Evolutionary conservation across 2,329 filamentous ascomycete genomes (phyloP), one percentile per base, ranked within the genome.

Genomic region (Cladophialophora immunda): DNA sequence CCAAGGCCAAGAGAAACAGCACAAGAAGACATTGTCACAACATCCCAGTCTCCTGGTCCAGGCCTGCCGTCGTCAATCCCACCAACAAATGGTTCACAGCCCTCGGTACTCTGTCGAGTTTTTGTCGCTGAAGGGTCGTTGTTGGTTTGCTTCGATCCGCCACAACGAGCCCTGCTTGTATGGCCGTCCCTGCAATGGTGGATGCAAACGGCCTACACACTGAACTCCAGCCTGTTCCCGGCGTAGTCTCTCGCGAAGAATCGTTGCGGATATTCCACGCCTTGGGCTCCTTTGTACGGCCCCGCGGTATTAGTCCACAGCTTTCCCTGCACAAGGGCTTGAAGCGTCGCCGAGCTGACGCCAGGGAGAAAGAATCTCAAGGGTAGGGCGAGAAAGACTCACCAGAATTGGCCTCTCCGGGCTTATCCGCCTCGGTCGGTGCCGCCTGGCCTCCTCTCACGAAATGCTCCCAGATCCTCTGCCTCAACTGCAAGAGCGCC

Each of bases 191-290:
- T 25, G 45, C 8, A 25, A 11, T 53, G 34, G 38, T 38, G 27
- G 11, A 30, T 27, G 60, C 57, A 85, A 60, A 19, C 4, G 7
- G 3, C 9, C 45, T 50, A 50, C 6, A 50, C 7, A 60, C 80
- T 85, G 70, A 87, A 87, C 73, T 86, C 85, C 36, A 87, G 73
- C 61, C 81, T 74, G 70, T 87, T 86, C 1, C 85, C 85, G 0
- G 84, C 83, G 76, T 81, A 87, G 69, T 87, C 85, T 65, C 85
- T 81, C 0, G 86, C 87, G 75, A 90, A 90, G 75, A 90, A 90
- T 15, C 88, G 80, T 38, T 77, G 80, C 0, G 87, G 87, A 71
- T 88, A 89, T 74, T 89, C 87, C 0, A 83, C 82, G 0, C 86
- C 86, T 72, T 86, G 79, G 0, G 80, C 76, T 2, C 86, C 83